Conservation (phyloP, 2,329 filamentous ascomycete genomes). For the Fusarium begoniae region DNA sequence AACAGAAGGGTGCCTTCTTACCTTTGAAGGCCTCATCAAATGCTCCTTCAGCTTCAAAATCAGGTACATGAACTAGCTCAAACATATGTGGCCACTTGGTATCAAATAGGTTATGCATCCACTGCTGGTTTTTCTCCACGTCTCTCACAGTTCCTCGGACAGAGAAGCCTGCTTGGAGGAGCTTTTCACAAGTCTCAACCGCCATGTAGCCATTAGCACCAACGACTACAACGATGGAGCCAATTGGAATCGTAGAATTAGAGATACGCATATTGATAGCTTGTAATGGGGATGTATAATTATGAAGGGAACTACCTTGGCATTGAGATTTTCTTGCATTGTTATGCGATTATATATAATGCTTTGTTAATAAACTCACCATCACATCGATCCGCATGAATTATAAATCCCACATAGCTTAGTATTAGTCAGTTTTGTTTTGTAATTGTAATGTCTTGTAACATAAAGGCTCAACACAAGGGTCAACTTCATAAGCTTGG, state of each 20-base stretch:
- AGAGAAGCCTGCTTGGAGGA: not conserved
- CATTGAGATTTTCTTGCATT: rapidly evolving
- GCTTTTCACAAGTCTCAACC: not conserved
- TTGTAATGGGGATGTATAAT: not conserved
- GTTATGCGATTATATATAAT: not conserved
- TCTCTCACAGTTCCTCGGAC: not conserved
- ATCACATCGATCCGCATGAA: rapidly evolving
- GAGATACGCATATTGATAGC: not conserved
- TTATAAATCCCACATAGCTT: not conserved
- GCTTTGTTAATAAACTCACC: rapidly evolving
- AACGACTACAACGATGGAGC: not conserved
- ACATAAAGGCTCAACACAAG: not conserved
- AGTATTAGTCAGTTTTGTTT: not conserved
- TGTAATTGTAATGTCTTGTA: not conserved
- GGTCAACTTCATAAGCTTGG: not conserved
- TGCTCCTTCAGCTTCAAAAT: not conserved
- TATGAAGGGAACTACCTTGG: not conserved
- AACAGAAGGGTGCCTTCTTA: too few species aligned
- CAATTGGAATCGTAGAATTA: not conserved
- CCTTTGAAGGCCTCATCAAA: not conserved
- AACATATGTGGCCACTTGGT: not conserved
- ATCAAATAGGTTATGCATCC: not conserved
- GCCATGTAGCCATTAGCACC: not conserved
- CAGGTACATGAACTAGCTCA: not conserved
- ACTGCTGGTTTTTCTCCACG: not conserved